These are phyloP conservation scores for Micractinium conductrix DNA, from an alignment of 139 green algal species.

Conservation along the genomic window DNA sequence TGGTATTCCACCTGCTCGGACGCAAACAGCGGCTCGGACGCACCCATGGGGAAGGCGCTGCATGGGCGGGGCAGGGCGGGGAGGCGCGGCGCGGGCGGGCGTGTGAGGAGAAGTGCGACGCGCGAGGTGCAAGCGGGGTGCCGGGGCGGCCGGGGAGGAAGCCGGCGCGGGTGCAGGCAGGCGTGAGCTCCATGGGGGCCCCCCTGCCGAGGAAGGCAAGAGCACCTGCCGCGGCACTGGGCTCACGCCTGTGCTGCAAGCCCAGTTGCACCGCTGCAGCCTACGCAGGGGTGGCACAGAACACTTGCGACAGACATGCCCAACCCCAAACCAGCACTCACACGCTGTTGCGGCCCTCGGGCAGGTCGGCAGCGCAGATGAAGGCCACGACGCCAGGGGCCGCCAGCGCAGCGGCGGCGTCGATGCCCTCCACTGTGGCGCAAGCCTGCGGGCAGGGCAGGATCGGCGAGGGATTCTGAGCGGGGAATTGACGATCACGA, in stretches of 20 bases:
- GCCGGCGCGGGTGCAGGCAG: no score
- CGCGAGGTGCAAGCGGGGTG: no score
- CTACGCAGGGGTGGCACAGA: no score
- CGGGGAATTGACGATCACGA: neutral
- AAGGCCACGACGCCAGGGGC: conserved; percentile 52
- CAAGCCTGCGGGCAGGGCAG: neutral
- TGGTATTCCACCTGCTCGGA: conserved; percentile 36
- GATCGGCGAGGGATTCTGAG: neutral
- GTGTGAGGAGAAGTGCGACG: neutral
- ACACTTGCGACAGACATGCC: no score
- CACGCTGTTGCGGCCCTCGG: conserved; percentile 29
- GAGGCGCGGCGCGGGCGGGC: neutral
- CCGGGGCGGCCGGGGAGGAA: no score
- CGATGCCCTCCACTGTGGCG: conserved; percentile 49
- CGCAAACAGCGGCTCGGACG: conserved; percentile 33
- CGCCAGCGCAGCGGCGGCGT: conserved; percentile 39
- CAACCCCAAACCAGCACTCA: no score
- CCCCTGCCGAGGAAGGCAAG: no score
- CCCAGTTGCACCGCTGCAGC: no score
- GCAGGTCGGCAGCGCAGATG: conserved; percentile 52
- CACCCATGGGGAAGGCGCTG: no score
- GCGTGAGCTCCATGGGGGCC: no score
- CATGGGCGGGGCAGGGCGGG: neutral
- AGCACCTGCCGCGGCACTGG: no score
- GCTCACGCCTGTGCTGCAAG: no score